A percentile compares a stretch with the other conserved stretches of the same genome.
These are phyloP conservation scores for Spergularia marina DNA, from an alignment of 148 eudicot species.

Conservation along the genomic window DNA sequence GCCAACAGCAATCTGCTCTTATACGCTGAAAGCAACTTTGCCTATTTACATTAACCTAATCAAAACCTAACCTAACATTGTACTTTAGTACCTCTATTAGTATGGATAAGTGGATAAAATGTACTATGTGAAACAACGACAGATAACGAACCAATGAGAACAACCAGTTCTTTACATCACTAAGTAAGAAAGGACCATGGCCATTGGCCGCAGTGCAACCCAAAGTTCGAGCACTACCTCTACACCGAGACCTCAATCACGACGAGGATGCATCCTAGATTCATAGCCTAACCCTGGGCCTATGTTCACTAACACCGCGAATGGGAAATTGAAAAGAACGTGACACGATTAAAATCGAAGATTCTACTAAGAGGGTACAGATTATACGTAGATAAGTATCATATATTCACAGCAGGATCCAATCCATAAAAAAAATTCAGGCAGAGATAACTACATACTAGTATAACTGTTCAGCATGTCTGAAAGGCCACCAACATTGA, in stretches of 20 bases:
- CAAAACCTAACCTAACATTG: background rate
- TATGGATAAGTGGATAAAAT: constrained; percentile 22
- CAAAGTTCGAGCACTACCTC: too few relatives aligned
- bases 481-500: background rate
- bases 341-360: background rate
- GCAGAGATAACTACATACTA: background rate
- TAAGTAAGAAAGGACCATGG: background rate
- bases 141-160: background rate
- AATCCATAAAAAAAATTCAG: background rate
- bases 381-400: background rate
- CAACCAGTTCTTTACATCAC: constrained; percentile 1
- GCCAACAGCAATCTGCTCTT: background rate
- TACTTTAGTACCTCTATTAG: background rate
- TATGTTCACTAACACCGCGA: background rate
- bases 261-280: too few relatives aligned
- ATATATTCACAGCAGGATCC: background rate
- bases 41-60: background rate
- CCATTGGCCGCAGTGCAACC: too few relatives aligned
- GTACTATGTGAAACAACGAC: constrained; percentile 1
- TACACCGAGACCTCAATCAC: too few relatives aligned
- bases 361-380: background rate
- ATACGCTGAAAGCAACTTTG: background rate
- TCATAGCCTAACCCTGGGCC: too few relatives aligned
- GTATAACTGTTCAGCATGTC: background rate
- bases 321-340: background rate